phyloP scores from a whole-genome alignment of 441 rosid genomes.

The Viola pubescens region DNA sequence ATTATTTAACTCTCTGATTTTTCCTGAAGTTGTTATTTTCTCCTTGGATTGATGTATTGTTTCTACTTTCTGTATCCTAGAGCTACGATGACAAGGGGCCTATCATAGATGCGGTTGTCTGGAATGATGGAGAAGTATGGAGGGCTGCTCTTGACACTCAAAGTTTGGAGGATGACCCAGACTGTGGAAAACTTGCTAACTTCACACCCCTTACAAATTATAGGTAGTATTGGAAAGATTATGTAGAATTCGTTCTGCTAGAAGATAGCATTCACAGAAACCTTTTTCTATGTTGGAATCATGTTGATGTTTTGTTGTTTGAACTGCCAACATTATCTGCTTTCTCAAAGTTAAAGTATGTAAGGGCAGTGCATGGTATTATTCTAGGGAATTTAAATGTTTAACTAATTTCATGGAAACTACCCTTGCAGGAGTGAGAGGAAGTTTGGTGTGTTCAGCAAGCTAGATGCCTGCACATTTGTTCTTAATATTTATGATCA shows the following conservation, averaged over 20 bases:
- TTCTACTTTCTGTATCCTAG: constrained; percentile 28
- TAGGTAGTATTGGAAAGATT: constrained; percentile 33
- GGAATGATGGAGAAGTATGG: constrained; percentile 97
- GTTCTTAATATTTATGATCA: constrained; percentile 77
- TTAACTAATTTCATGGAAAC: constrained; percentile 17
- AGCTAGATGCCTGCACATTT: constrained; percentile 88
- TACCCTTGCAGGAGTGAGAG: constrained; percentile 62
- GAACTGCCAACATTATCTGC: no score
- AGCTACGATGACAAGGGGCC: constrained; percentile 93
- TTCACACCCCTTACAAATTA: constrained; percentile 75
- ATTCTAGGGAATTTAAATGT: constrained; percentile 1
- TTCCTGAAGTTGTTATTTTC: constrained; percentile 5
- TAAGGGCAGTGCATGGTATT: neutral
- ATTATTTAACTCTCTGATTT: constrained; percentile 19
- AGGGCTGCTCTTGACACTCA: constrained; percentile 93
- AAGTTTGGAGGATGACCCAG: constrained; percentile 72
- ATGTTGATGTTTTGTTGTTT: no score
- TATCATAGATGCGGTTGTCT: constrained; percentile 85
- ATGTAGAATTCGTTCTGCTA: constrained; percentile 5
- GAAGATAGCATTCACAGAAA: neutral
- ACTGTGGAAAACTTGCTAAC: constrained; percentile 69
- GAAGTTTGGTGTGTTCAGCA: constrained; percentile 86
- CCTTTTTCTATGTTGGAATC: no score
- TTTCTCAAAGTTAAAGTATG: neutral
- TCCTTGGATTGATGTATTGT: constrained; percentile 11